Percentiles rank a stretch among this genome's conserved stretches.
Conservation (phyloP, 2,329 filamentous ascomycete genomes). For the Waltergamsia citrina region DNA sequence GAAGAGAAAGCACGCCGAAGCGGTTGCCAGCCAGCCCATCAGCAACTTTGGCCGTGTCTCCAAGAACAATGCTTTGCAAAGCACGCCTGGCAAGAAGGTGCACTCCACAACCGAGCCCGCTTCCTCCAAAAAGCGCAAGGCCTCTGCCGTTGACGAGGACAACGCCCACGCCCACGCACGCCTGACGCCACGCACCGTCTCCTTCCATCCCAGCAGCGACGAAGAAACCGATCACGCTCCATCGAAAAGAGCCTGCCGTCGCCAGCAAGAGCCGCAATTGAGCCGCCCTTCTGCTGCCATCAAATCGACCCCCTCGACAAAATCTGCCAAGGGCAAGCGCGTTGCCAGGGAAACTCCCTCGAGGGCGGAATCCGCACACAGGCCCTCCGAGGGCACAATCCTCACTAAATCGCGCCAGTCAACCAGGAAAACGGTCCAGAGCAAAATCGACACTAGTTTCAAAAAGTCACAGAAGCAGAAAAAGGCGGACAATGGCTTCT, state of each 20-base stretch:
- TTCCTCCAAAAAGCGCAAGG: constrained; percentile 28
- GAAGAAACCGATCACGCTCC: constrained; percentile 8
- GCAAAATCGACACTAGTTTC: constrained; percentile 29
- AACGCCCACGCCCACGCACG: constrained; percentile 13
- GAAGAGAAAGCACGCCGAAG: constrained; percentile 5
- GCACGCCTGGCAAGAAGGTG: constrained; percentile 23
- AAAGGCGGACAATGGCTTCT: constrained; percentile 23
- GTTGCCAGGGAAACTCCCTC: constrained; percentile 17
- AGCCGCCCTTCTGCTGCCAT: constrained; percentile 3
- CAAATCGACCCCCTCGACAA: constrained; percentile 2
- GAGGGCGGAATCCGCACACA: constrained; percentile 17
- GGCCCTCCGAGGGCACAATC: constrained; percentile 18
- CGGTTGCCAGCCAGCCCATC: constrained; percentile 20
- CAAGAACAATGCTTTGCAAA: constrained; percentile 23
- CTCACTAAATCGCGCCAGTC: constrained; percentile 16
- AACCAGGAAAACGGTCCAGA: constrained; percentile 17
- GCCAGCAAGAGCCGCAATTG: constrained; percentile 11
- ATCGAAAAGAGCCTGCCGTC: constrained; percentile 17
- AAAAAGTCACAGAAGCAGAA: constrained; percentile 14
- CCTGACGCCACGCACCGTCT: constrained; percentile 16
- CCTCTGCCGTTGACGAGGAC: constrained; percentile 11
- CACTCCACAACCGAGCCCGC: constrained; percentile 14
- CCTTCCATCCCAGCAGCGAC: constrained; percentile 22
- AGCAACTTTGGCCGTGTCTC: constrained; percentile 37
- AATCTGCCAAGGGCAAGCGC: constrained; percentile 17